Evolutionary conservation across 208 protist species (phyloP).

Genomic region (Porcisia hertigi): DNA sequence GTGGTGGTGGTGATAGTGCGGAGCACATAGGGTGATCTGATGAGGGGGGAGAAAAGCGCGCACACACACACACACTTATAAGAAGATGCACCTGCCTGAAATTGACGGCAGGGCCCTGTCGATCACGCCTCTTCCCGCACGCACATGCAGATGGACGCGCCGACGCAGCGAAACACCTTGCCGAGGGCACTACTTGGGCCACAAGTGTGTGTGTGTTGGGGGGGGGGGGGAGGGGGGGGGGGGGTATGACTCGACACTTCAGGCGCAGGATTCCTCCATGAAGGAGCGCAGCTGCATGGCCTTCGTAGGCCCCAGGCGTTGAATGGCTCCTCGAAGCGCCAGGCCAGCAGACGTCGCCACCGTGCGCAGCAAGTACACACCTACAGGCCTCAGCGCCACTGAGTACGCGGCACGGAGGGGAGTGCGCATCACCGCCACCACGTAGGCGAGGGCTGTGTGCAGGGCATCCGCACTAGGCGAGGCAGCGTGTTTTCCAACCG

Average conservation of each 20-base stretch:
- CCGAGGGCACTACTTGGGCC: not conserved
- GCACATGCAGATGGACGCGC: not conserved
- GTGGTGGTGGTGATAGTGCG: too few relatives aligned
- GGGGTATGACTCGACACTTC: not conserved
- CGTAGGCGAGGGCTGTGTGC: conserved; percentile 22
- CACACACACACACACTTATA: too few relatives aligned
- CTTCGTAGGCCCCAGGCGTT: conserved; percentile 34
- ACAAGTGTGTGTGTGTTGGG: too few relatives aligned
- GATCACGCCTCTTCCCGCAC: not conserved
- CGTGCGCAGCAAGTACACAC: conserved; percentile 37
- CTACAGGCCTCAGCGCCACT: conserved; percentile 35
- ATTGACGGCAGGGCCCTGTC: not conserved
- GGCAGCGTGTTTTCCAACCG: not conserved
- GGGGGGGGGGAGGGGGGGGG: too few relatives aligned
- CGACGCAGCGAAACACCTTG: not conserved
- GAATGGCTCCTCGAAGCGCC: conserved; percentile 58
- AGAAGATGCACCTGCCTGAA: not conserved
- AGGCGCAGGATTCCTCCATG: conserved; percentile 58
- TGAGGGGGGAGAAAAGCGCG: too few relatives aligned
- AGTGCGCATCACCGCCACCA: conserved; percentile 41
- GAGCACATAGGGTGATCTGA: too few relatives aligned
- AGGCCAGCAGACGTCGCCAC: conserved; percentile 34
- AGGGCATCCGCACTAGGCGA: conserved; percentile 10
- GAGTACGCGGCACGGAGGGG: not conserved
- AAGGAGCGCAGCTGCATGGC: conserved; percentile 52